phyloP scores from a whole-genome alignment of 73 alveolate species.

The Paramecium primaurelia region DNA sequence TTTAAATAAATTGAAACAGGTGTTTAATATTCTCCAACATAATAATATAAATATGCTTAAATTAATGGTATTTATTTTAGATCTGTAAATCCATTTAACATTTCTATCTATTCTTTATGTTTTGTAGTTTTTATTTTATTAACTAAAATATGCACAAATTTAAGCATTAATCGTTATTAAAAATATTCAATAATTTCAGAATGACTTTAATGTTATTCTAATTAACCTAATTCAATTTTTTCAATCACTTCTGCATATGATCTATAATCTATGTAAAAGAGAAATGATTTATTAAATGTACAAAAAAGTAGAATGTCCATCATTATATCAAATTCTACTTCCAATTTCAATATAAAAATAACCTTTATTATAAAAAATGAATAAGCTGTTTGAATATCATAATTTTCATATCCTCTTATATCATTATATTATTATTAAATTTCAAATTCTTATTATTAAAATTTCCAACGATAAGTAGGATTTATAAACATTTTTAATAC shows the following conservation, averaged over 20 bases:
- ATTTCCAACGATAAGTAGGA: not conserved
- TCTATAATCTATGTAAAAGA: slow-evolving; percentile 20
- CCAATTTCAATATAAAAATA: not conserved
- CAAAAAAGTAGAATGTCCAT: slow-evolving; percentile 14
- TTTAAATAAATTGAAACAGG: not conserved
- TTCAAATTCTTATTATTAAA: not conserved
- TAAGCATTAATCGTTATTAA: not conserved
- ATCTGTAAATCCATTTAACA: not conserved
- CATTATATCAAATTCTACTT: slow-evolving; percentile 32
- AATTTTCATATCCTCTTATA: not conserved
- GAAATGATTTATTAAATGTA: slow-evolving; percentile 10
- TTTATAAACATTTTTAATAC: not conserved
- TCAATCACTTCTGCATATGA: slow-evolving; percentile 45
- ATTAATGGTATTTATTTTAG: not conserved
- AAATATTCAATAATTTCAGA: slow-evolving; percentile 26
- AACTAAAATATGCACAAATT: not conserved
- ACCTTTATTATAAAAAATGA: not conserved
- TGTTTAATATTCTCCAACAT: not conserved
- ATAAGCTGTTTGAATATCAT: not conserved
- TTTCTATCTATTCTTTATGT: not conserved
- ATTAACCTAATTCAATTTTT: not conserved
- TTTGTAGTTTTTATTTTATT: not conserved
- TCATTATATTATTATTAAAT: not conserved
- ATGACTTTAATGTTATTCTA: slow-evolving; percentile 19
- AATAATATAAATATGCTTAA: not conserved